Conservation (phyloP, 495 filamentous ascomycete species). For the Neurospora sp. region DNA sequence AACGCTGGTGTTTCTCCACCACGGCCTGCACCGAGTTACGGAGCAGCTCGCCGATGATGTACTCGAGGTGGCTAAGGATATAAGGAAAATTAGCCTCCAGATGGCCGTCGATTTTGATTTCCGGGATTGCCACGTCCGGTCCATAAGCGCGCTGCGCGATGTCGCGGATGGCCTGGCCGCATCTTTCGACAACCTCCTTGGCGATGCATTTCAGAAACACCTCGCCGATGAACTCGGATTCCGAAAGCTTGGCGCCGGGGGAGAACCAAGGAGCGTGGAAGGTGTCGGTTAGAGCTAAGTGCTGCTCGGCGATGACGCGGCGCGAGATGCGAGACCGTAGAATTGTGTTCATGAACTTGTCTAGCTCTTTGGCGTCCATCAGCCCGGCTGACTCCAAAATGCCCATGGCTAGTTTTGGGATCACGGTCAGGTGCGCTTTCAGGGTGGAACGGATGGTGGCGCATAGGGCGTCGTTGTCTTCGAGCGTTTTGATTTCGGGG, state of each 20-base stretch:
- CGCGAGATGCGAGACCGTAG: constrained; percentile 87
- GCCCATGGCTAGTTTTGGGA: constrained; percentile 88
- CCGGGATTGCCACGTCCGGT: constrained; percentile 56
- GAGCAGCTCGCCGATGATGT: constrained; percentile 91
- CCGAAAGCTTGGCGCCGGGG: constrained; percentile 61
- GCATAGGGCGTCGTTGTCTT: constrained; percentile 89
- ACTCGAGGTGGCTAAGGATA: constrained; percentile 91
- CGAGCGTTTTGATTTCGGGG: constrained; percentile 70
- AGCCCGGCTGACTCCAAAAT: constrained; percentile 78
- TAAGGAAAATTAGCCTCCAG: constrained; percentile 88
- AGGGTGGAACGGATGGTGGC: constrained; percentile 67
- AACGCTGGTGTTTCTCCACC: constrained; percentile 50
- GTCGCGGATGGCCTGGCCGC: constrained; percentile 60
- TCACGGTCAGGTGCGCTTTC: constrained; percentile 82
- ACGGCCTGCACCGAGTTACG: constrained; percentile 92
- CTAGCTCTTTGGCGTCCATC: constrained; percentile 67
- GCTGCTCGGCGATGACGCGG: constrained; percentile 94
- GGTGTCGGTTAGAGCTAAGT: constrained; percentile 91
- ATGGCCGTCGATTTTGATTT: constrained; percentile 79
- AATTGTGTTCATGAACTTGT: constrained; percentile 91
- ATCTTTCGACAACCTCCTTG: constrained; percentile 76
- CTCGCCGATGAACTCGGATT: constrained; percentile 85
- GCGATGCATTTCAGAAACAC: constrained; percentile 93
- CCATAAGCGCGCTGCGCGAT: constrained; percentile 65
- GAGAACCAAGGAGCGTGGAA: constrained; percentile 92